Percentiles rank a stretch among this genome's conserved stretches.
These are phyloP conservation scores for Lachnellula occidentalis DNA, from an alignment of 2,329 filamentous ascomycete genomes.

Conservation along the genomic window DNA sequence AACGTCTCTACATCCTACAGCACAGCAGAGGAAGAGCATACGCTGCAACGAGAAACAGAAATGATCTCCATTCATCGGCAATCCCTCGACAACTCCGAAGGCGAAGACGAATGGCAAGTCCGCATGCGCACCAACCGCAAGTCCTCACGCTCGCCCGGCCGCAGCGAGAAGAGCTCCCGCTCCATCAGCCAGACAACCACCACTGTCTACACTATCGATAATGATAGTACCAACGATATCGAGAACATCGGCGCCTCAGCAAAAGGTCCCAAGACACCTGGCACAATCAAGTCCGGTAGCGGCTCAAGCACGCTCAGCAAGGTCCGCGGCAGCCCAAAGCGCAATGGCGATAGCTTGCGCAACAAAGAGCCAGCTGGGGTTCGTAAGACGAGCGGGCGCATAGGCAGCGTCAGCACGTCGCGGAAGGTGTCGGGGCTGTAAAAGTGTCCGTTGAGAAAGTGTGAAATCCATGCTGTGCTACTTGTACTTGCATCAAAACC, in stretches of 20 bases:
- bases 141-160: constrained; percentile 56
- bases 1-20: constrained; percentile 39
- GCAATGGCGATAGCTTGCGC: constrained; percentile 43
- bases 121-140: constrained; percentile 66
- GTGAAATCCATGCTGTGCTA: constrained; percentile 15
- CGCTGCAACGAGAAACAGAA: constrained; percentile 51
- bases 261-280: constrained; percentile 47
- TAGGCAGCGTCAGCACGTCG: constrained; percentile 49
- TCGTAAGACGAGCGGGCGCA: constrained; percentile 61
- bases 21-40: constrained; percentile 44
- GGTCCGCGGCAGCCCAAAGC: constrained; percentile 55
- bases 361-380: constrained; percentile 49
- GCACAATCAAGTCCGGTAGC: constrained; percentile 45
- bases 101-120: constrained; percentile 64
- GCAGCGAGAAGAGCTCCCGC: constrained; percentile 60
- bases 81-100: constrained; percentile 67
- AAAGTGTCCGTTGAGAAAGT: constrained; percentile 3
- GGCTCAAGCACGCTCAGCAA: constrained; percentile 49
- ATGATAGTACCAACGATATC: constrained; percentile 63
- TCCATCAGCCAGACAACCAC: constrained; percentile 73
- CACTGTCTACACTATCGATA: constrained; percentile 61
- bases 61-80: constrained; percentile 55
- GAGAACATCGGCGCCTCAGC: constrained; percentile 57
- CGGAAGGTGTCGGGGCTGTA: constrained; percentile 32
- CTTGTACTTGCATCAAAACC: constrained; percentile 24